These are phyloP conservation scores for Salix brachista DNA, from an alignment of 345 rosid genomes.

Conservation along the genomic window DNA sequence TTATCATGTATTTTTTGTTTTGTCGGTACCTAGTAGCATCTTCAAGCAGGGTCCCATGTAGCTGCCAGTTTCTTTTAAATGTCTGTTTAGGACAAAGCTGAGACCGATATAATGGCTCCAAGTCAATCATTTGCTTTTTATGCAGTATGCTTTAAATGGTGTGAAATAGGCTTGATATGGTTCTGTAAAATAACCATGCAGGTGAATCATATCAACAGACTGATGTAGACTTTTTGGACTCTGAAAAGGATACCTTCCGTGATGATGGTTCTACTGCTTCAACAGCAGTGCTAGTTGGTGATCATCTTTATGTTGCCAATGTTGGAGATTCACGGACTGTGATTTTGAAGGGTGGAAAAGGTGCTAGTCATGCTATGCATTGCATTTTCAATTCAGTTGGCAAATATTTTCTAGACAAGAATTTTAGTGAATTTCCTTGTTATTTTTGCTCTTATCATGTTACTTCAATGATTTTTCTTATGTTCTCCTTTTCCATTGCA, in stretches of 20 bases:
- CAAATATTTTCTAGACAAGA: background rate
- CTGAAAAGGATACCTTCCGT: constrained; percentile 69
- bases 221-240: constrained; percentile 76
- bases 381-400: background rate
- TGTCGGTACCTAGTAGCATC: background rate
- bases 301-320: constrained; percentile 92
- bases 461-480: background rate
- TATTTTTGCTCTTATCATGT: background rate
- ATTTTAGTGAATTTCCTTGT: background rate
- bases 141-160: background rate
- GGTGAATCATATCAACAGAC: constrained; percentile 91
- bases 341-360: constrained; percentile 87
- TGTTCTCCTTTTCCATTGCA: background rate
- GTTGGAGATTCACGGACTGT: constrained; percentile 98
- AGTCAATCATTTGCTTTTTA: constrained; percentile 6
- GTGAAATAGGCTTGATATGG: background rate
- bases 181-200: constrained; percentile 25
- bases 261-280: constrained; percentile 99
- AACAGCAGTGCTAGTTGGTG: constrained; percentile 82
- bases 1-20: background rate
- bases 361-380: constrained; percentile 26
- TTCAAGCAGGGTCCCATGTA: constrained; percentile 21
- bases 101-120: background rate
- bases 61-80: constrained; percentile 7
- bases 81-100: constrained; percentile 1